These are phyloP conservation scores for Trichosanthes cucumerina DNA, from an alignment of 306 rosid species.

Conservation along the genomic window DNA sequence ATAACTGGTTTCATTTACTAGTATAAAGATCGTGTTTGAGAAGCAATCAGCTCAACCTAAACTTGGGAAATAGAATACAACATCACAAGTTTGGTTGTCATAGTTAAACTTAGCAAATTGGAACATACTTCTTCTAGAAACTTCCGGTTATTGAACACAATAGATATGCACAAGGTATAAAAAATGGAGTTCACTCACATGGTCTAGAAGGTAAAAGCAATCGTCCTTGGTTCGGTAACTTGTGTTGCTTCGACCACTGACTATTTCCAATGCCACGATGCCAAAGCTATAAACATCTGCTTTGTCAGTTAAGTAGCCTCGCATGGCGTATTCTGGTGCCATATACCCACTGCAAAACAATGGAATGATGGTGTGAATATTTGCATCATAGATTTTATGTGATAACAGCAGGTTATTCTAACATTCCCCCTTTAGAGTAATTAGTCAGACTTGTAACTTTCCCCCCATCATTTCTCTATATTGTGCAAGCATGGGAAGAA, in stretches of 20 bases:
- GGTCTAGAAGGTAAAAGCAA: conserved; percentile 37
- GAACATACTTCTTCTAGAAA: neutral
- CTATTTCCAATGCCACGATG: conserved; percentile 38
- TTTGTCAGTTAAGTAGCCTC: conserved; percentile 57
- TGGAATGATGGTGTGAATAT: neutral
- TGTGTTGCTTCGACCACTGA: conserved; percentile 49
- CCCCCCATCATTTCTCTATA: neutral
- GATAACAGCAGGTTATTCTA: neutral
- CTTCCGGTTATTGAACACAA: neutral
- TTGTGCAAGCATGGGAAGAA: neutral
- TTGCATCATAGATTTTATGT: neutral
- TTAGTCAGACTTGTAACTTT: neutral
- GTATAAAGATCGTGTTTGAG: neutral
- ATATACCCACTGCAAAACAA: conserved; percentile 31
- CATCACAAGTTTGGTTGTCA: neutral
- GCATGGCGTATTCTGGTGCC: conserved; percentile 63
- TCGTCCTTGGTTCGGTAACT: conserved; percentile 32
- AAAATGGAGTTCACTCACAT: conserved; percentile 26
- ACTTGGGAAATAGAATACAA: neutral
- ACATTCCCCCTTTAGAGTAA: neutral
- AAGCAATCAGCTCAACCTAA: neutral
- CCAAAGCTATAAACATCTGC: conserved; percentile 77
- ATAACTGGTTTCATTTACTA: neutral
- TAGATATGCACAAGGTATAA: neutral
- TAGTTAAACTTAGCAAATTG: too few relatives aligned